phyloP scores from a whole-genome alignment of 2,329 filamentous ascomycete genomes.

The Arthrinium phaeospermum region DNA sequence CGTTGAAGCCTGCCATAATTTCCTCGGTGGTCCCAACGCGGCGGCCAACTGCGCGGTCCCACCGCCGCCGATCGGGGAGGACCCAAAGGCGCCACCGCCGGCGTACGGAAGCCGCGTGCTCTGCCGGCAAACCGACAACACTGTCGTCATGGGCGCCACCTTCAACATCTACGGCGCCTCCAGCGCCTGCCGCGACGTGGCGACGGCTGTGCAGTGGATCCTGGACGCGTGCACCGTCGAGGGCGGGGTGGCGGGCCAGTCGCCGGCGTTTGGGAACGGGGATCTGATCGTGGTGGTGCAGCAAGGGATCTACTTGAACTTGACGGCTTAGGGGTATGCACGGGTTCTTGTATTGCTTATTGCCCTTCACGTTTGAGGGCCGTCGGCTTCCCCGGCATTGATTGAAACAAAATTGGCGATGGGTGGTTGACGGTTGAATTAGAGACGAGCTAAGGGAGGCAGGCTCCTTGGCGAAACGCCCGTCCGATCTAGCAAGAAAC shows the following conservation, averaged over 20 bases:
- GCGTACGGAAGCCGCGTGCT: not conserved
- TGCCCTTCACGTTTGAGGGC: no score
- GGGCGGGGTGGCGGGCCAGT: not conserved
- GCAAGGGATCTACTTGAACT: constrained; percentile 3
- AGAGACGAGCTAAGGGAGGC: not conserved
- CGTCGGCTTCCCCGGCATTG: not conserved
- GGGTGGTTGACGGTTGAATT: not conserved
- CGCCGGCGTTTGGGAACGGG: not conserved
- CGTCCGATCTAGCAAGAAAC: not conserved
- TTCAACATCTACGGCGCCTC: not conserved
- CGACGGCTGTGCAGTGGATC: not conserved
- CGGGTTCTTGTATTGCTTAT: no score
- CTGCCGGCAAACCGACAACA: not conserved
- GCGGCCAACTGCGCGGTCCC: not conserved
- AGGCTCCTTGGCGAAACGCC: not conserved
- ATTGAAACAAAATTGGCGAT: not conserved
- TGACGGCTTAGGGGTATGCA: not conserved
- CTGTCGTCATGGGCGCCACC: constrained; percentile 1
- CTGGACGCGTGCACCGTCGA: not conserved
- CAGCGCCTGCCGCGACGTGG: constrained; percentile 11
- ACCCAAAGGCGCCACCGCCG: not conserved
- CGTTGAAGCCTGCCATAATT: not conserved
- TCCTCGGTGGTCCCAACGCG: not conserved
- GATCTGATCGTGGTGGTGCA: constrained; percentile 2
- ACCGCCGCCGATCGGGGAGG: not conserved